A percentile compares a stretch with the other conserved stretches of the same genome.
phyloP scores from a whole-genome alignment of 441 rosid species.

The Eutrema salsugineum region DNA sequence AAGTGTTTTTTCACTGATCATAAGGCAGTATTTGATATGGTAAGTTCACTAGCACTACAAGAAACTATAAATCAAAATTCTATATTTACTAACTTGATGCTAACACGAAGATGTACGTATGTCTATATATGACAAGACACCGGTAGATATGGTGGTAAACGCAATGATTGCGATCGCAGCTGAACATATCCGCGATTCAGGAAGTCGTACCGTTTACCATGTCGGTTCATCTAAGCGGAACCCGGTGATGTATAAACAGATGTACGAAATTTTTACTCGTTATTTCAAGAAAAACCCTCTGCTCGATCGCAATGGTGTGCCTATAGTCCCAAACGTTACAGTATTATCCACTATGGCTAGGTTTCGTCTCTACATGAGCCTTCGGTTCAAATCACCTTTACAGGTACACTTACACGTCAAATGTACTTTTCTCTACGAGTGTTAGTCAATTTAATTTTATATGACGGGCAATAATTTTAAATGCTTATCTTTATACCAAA shows the following conservation, averaged over 20 bases:
- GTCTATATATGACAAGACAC: constrained; percentile 46
- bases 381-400: constrained; percentile 52
- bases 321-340: constrained; percentile 44
- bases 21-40: constrained; percentile 49
- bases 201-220: constrained; percentile 45
- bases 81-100: neutral
- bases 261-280: constrained; percentile 36
- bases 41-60: constrained; percentile 16
- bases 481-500: no score
- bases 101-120: neutral
- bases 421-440: no score
- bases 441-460: neutral
- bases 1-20: constrained; percentile 56
- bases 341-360: constrained; percentile 48
- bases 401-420: no score
- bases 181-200: constrained; percentile 37
- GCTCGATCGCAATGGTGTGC: constrained; percentile 65
- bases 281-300: constrained; percentile 65
- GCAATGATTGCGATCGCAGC: constrained; percentile 55
- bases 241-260: constrained; percentile 35
- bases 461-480: neutral
- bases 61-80: neutral
- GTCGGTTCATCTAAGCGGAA: constrained; percentile 62
- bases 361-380: constrained; percentile 55
- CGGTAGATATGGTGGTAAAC: constrained; percentile 86